Evolutionary conservation across 805 yeast species (phyloP), one percentile per base, ranked within the genome.

Genomic region (Zygosaccharomyces kombuchaensis): DNA sequence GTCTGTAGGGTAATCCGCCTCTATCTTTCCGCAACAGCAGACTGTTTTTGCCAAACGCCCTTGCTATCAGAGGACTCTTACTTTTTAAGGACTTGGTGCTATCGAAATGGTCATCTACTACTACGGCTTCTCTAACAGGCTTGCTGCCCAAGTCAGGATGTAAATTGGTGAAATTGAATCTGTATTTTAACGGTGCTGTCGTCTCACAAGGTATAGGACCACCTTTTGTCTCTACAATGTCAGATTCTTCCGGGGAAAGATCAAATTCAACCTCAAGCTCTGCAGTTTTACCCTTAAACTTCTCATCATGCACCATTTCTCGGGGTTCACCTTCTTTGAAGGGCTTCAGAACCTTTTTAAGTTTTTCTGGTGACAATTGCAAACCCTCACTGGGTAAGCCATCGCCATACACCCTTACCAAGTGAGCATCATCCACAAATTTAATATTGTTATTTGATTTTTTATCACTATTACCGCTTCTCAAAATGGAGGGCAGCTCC

Each of bases 1-100:
- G 55, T 37, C 58, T 65, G 46, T 63, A 65, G n/a, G 69, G 66
- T 14, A 65, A 34, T 6, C 67, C 67, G 17, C 68, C 69, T 50
- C 69, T 57, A 42, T 65, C 69, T 30, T 62, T 60, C 34, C 60
- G 54, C 22, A 65, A 38, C 13, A 65, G 41, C 16, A 63, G 41
- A 25, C 55, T 51, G 43, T 65, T 65, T 50, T 54, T 61, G 34
- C 69, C 69, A 48, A 63, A 65, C 2, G 69, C 69, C 35, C 56
- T 55, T 13, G 58, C 64, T 16, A 65, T 55, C 14, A 63, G 45
- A 7, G 66, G 66, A 9, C 50, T 46, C 31, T 46, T 51, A 6
- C 44, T 44, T 23, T 48, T 48, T 29, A 29, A 29, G 14, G 32
- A 12, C 13, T 43, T 43, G 17, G 26, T 23, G 13, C 31, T 48